Evolutionary conservation across 2,329 filamentous ascomycete species (phyloP), one percentile per base, ranked within the genome.

Genomic region (Colletotrichum cuscutae): DNA sequence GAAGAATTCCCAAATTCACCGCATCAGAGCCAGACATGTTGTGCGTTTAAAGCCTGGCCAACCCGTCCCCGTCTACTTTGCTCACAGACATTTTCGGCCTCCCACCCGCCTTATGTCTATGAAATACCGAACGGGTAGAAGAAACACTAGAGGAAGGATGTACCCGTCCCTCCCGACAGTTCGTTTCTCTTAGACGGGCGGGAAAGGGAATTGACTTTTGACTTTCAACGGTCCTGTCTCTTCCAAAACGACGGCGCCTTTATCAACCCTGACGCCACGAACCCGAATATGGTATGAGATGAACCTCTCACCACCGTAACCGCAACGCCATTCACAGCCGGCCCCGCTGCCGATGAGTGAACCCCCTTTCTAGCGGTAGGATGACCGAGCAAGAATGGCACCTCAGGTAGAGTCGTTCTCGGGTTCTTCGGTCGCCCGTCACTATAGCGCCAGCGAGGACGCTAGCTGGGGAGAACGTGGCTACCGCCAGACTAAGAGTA

Each of bases 141-240:
- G 42, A 1, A 49, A 49, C 42, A 49, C 60, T 65, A 70, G 35
- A 24, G 37, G 54, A 69, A 54, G 65, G 59, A 56, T 65, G 7
- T 60, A 63, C 69, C 69, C 69, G 69, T 54, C 52, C 26, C 65
- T 71, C 65, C 64, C 58, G 65, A 65, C 9, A 26, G 32, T 49
- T 37, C 42, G 37, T 64, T 62, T 60, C 42, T 46, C 42, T 28
- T 46, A 60, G 65, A 35, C 66, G 13, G 13, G 15, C 46, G 32
- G 54, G 32, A 60, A 13, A 24, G 7, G 42, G 46, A 60, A 42
- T 42, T 42, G 37, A 42, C 37, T 42, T 42, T 52, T 53, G 15
- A 65, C 35, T 53, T 72, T 52, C 54, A 69, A 70, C 67, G 56
- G 56, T 37, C 54, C 22, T n/a, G 32, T 49, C n/a, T 59, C 15